Evolutionary conservation across 805 yeast genomes (phyloP), one percentile per base, ranked within the genome.

Genomic region (Cyberlindnera galapagoensis): DNA sequence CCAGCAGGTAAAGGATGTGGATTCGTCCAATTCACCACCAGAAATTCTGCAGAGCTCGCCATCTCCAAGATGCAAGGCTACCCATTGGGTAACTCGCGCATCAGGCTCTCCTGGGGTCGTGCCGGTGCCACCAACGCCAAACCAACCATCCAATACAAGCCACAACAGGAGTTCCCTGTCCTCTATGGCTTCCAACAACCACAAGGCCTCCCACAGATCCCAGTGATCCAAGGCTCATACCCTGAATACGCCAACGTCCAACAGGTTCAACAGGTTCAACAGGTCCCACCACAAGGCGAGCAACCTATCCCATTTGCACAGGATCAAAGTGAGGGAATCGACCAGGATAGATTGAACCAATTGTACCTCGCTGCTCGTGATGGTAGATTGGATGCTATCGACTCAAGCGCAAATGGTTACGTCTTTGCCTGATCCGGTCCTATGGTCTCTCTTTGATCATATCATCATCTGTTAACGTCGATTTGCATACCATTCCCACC

Each of bases 101-200:
- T 87, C 30, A 67, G 95, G 46, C 68, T 87, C 36, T 79, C 90
- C 32, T 87, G 96, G 96, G 96, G 96, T 19, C 70, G 86, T 44
- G 73, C 82, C 4, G 47, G 43, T 21, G 36, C 48, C 9, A 40
- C 82, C 4, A 48, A 44, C 22, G 36, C 48, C 9, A 40, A 42
- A 21, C 47, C 46, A 12, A 39, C 42, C 18, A 43, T 37, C 18
- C 40, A 36, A 20, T 49, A 51, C 35, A 46, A 42, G 21, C 46
- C 40, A 11, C 56, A 49, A 26, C 46, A 27, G 7, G 51, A 48
- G 18, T 18, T 51, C 16, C 54, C 54, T 9, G 7, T 36, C 12
- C 21, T 51, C 12, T 49, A 51, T 23, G 55, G 54, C 3, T 38
- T 14, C 26, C 40, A 43, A 7, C 40, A 35, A 16, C 38, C 35